phyloP scores from a whole-genome alignment of 2,329 filamentous ascomycete species.

The Blastomyces gilchristii region DNA sequence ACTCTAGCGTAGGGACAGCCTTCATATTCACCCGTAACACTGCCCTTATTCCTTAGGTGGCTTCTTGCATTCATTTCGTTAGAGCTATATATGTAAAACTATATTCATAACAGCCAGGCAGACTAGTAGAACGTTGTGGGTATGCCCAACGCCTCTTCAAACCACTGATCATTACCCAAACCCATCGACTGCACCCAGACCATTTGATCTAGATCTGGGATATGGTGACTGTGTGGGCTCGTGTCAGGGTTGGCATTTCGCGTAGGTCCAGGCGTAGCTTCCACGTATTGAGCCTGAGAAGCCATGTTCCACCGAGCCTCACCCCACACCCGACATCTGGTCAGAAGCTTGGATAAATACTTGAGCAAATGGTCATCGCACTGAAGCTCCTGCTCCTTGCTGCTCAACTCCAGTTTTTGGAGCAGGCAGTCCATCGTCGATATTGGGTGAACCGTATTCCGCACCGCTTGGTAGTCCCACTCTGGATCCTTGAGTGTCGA shows the following conservation, averaged over 20 bases:
- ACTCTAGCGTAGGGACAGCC: background rate
- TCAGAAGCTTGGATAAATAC: constrained; percentile 21
- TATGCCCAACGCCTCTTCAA: constrained; percentile 17
- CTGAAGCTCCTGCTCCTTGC: constrained; percentile 22
- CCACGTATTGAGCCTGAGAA: constrained; percentile 9
- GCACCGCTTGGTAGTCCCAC: constrained; percentile 31
- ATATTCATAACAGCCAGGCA: background rate
- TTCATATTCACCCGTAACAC: background rate
- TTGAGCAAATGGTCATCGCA: constrained; percentile 23
- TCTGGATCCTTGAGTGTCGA: constrained; percentile 29
- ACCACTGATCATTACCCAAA: constrained; percentile 19
- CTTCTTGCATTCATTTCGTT: background rate
- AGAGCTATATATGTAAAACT: background rate
- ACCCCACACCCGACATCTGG: constrained; percentile 18
- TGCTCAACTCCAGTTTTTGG: constrained; percentile 21
- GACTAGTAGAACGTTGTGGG: constrained; percentile 10
- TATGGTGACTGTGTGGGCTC: constrained; percentile 6
- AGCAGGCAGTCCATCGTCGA: constrained; percentile 25
- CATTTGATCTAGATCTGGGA: constrained; percentile 22
- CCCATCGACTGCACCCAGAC: constrained; percentile 24
- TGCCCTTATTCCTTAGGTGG: background rate
- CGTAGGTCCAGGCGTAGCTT: background rate
- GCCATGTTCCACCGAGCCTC: constrained; percentile 15
- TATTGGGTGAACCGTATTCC: constrained; percentile 24
- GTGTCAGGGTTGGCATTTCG: constrained; percentile 3